Conservation (phyloP, 345 rosid genomes). For the Melaleuca alternifolia region DNA sequence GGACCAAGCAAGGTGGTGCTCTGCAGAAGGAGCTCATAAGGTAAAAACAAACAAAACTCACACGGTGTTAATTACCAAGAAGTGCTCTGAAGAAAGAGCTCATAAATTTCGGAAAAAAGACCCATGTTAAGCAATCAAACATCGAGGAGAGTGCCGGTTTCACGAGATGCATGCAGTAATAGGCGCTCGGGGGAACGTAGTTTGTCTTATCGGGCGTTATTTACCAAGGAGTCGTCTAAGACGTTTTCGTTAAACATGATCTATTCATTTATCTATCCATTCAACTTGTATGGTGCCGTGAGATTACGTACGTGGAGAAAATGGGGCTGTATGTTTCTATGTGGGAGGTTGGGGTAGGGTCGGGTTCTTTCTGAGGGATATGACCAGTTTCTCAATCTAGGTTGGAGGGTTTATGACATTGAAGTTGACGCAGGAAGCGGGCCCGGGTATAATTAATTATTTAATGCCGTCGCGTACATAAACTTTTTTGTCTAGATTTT, state of each 20-base stretch:
- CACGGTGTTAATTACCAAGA: too few relatives aligned
- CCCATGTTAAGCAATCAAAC: not conserved
- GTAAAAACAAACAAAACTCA: conserved; percentile 17
- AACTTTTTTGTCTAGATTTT: not conserved
- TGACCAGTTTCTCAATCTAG: not conserved
- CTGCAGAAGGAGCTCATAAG: conserved; percentile 69
- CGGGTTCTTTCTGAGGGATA: not conserved
- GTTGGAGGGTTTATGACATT: not conserved
- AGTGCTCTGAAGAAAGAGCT: conserved; percentile 63
- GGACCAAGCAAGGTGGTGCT: conserved; percentile 65
- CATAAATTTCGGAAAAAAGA: conserved; percentile 30
- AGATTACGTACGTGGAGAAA: not conserved
- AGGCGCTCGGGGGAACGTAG: too few relatives aligned
- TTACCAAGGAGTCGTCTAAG: too few relatives aligned
- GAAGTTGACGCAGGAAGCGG: not conserved
- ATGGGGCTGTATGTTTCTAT: not conserved
- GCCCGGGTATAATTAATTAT: not conserved
- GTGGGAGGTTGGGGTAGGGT: not conserved
- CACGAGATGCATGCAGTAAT: not conserved
- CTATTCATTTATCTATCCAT: not conserved
- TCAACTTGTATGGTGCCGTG: not conserved
- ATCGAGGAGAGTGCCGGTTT: not conserved
- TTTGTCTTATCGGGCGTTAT: too few relatives aligned
- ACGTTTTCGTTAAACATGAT: too few relatives aligned
- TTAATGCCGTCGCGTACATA: not conserved